A percentile compares a stretch with the other conserved stretches of the same genome.
Conservation (phyloP, 2,329 filamentous ascomycete species). For the Zalaria obscura region DNA sequence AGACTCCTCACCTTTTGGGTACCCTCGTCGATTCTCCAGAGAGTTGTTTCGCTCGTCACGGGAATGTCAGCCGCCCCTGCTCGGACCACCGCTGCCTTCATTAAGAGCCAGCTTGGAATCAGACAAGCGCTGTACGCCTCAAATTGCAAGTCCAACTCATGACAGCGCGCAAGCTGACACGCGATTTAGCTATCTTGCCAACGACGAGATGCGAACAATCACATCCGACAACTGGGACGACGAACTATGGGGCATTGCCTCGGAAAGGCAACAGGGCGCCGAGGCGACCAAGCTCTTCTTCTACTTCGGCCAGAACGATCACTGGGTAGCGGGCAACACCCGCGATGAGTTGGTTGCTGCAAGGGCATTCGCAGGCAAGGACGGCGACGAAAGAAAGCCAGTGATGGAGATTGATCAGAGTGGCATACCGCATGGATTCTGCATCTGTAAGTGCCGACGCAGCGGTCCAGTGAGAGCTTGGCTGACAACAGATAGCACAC, state of each 20-base stretch:
- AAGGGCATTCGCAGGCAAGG: constrained; percentile 18
- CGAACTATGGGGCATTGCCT: constrained; percentile 41
- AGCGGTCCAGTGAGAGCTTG: not conserved
- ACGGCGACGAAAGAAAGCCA: constrained; percentile 26
- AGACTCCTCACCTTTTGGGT: constrained; percentile 28
- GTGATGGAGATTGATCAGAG: constrained; percentile 41
- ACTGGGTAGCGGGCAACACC: constrained; percentile 47
- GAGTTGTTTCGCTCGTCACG: constrained; percentile 28
- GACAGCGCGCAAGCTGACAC: not conserved
- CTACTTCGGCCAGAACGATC: constrained; percentile 45
- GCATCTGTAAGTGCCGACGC: constrained; percentile 29
- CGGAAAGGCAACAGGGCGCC: constrained; percentile 10
- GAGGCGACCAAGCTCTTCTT: constrained; percentile 36
- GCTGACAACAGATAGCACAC: constrained; percentile 21
- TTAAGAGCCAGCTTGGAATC: constrained; percentile 35
- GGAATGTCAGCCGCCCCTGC: constrained; percentile 29
- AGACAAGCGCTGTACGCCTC: constrained; percentile 35
- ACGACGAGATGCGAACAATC: constrained; percentile 43
- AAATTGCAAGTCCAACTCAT: too few relatives aligned
- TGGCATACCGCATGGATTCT: constrained; percentile 46
- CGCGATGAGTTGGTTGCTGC: constrained; percentile 38
- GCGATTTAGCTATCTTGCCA: constrained; percentile 34
- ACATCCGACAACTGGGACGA: constrained; percentile 42
- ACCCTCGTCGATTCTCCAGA: constrained; percentile 23
- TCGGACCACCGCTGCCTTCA: constrained; percentile 34